phyloP scores from a whole-genome alignment of 2,329 filamentous ascomycete species.

The Talaromyces rugulosus region DNA sequence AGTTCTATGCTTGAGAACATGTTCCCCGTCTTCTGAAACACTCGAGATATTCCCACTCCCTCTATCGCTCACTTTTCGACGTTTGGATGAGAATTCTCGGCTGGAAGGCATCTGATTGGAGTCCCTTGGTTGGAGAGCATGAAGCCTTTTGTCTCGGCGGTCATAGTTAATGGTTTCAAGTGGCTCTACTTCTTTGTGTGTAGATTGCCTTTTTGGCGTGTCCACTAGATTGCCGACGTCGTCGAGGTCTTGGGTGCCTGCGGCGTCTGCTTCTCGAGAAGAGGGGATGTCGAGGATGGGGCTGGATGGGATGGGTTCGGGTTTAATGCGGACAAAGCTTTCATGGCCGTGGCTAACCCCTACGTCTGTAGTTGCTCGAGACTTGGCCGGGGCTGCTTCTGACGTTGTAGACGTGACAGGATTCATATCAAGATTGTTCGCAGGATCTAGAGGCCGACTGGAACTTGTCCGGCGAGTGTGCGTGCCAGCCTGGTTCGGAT shows the following conservation, averaged over 20 bases:
- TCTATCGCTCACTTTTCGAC: conserved; percentile 30
- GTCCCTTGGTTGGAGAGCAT: conserved; percentile 26
- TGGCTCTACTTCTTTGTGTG: conserved; percentile 2
- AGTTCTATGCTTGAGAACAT: conserved; percentile 5
- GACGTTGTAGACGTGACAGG: not conserved
- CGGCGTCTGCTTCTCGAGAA: conserved; percentile 23
- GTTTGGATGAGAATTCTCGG: conserved; percentile 22
- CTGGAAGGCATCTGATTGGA: conserved; percentile 19
- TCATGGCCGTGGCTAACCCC: conserved; percentile 12
- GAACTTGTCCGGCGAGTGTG: too few relatives aligned
- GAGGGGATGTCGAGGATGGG: conserved; percentile 17
- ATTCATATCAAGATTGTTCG: not conserved
- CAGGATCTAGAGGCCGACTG: not conserved
- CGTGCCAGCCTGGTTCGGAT: not conserved
- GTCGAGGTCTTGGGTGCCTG: conserved; percentile 61
- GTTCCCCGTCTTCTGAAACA: conserved; percentile 50
- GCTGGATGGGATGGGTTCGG: conserved; percentile 32
- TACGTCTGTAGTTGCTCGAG: not conserved
- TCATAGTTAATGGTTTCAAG: conserved; percentile 1
- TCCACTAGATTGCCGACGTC: conserved; percentile 39
- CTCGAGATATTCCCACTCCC: conserved; percentile 36
- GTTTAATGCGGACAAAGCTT: conserved; percentile 28
- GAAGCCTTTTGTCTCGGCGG: not conserved
- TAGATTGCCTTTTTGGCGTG: conserved; percentile 38
- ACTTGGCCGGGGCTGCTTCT: not conserved